Percentiles rank a stretch among this genome's conserved stretches.
Conservation (phyloP, 805 yeast genomes). For the Pichia scutulata region DNA sequence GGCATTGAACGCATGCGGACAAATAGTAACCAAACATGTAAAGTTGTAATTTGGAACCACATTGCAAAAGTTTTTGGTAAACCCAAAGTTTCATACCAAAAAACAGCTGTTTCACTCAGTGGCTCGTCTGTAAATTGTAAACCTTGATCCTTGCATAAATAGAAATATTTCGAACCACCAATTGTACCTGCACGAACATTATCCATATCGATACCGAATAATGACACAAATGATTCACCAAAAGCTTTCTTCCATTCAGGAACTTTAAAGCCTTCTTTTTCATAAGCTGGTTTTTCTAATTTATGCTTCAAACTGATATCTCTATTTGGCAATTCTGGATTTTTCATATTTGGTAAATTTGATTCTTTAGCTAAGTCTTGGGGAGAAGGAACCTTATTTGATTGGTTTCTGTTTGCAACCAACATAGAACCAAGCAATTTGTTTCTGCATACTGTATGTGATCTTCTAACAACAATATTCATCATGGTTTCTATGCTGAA, state of each 20-base stretch:
- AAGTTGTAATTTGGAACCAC: slow-evolving; percentile 87
- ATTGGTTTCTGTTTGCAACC: neutral
- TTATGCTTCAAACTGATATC: slow-evolving; percentile 29
- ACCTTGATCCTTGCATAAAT: slow-evolving; percentile 81
- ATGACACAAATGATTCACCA: slow-evolving; percentile 56
- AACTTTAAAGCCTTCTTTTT: slow-evolving; percentile 25
- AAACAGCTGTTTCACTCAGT: slow-evolving; percentile 63
- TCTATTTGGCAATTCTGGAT: slow-evolving; percentile 28
- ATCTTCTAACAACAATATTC: neutral
- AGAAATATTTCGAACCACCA: slow-evolving; percentile 84
- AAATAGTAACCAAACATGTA: slow-evolving; percentile 90
- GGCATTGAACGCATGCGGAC: slow-evolving; percentile 98
- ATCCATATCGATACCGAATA: slow-evolving; percentile 83
- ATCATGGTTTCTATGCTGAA: neutral
- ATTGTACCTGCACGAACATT: slow-evolving; percentile 87
- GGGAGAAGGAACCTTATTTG: slow-evolving; percentile 3
- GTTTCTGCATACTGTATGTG: neutral
- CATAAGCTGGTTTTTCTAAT: slow-evolving; percentile 24
- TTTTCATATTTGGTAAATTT: slow-evolving; percentile 28
- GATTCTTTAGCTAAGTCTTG: slow-evolving; percentile 27
- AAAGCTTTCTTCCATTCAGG: slow-evolving; percentile 47
- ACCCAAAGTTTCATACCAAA: slow-evolving; percentile 77
- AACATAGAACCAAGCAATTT: neutral
- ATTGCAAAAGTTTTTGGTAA: slow-evolving; percentile 87
- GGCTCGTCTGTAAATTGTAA: slow-evolving; percentile 68